Evolutionary conservation across 1,284 basidiomycete genomes (phyloP).

Genomic region (Ustilago curta): DNA sequence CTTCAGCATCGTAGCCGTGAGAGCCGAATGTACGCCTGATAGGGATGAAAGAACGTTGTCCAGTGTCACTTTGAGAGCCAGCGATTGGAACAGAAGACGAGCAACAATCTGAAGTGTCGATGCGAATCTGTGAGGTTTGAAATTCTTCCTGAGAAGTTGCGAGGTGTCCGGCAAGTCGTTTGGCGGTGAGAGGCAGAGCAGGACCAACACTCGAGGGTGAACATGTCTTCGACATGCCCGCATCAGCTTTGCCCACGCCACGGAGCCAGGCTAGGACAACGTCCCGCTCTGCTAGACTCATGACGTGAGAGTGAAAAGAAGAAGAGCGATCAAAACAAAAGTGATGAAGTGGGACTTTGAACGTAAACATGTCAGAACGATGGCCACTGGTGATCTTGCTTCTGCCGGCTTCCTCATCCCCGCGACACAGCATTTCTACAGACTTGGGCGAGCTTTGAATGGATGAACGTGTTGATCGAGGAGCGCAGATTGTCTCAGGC

Average conservation of each 20-base stretch:
- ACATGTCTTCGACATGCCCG: neutral
- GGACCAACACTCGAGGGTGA: neutral
- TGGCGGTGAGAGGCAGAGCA: slow-evolving; percentile 6
- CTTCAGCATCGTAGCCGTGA: too few relatives aligned
- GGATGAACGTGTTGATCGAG: too few relatives aligned
- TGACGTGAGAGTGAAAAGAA: neutral
- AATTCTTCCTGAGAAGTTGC: neutral
- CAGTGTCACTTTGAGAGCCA: neutral
- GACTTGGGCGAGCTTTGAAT: too few relatives aligned
- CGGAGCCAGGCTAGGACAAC: slow-evolving; percentile 12
- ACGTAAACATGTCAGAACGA: neutral
- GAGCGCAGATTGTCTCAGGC: too few relatives aligned
- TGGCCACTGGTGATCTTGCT: neutral
- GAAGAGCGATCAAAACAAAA: too few relatives aligned
- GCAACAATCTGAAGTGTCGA: neutral
- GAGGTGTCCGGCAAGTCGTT: slow-evolving; percentile 5
- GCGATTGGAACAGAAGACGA: neutral
- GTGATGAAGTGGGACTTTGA: neutral
- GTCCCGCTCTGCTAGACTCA: neutral
- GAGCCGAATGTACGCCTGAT: neutral
- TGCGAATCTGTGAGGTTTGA: neutral
- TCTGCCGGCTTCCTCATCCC: neutral
- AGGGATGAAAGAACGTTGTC: neutral
- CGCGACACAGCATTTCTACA: neutral
- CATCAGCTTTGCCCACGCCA: neutral